Evolutionary conservation across 305 asterid genomes (phyloP).

Genomic region (Ajuga reptans): DNA sequence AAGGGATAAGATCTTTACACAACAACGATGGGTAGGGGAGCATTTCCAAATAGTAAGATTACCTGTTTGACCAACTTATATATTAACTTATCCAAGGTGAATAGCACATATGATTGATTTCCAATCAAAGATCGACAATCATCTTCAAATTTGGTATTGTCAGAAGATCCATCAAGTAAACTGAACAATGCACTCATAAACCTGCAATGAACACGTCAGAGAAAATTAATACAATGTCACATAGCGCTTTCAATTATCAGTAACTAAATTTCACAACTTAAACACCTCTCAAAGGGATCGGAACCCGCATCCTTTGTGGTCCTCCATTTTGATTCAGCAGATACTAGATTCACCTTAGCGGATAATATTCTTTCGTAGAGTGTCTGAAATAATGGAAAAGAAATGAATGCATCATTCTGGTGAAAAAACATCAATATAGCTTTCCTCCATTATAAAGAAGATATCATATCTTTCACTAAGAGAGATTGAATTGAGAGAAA

Average conservation of each 20-base stretch:
- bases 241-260: conserved; percentile 14
- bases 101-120: conserved; percentile 83
- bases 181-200: conserved; percentile 80
- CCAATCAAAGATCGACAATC: conserved; percentile 92
- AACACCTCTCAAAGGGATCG: conserved; percentile 56
- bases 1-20: too few relatives aligned
- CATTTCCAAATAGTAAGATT: neutral
- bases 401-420: neutral
- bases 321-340: conserved; percentile 57
- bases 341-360: conserved; percentile 52
- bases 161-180: conserved; percentile 92
- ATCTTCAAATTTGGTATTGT: conserved; percentile 87
- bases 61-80: conserved; percentile 95
- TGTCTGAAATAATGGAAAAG: conserved; percentile 30
- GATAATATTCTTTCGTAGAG: conserved; percentile 65
- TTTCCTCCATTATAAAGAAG: neutral
- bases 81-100: conserved; percentile 92
- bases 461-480: neutral
- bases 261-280: neutral
- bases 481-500: neutral
- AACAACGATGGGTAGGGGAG: too few relatives aligned
- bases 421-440: neutral
- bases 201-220: conserved; percentile 40
- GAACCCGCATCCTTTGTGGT: conserved; percentile 43
- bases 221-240: conserved; percentile 18